Evolutionary conservation across 805 yeast genomes (phyloP).

Genomic region (Barnettozyma wickerhamii): DNA sequence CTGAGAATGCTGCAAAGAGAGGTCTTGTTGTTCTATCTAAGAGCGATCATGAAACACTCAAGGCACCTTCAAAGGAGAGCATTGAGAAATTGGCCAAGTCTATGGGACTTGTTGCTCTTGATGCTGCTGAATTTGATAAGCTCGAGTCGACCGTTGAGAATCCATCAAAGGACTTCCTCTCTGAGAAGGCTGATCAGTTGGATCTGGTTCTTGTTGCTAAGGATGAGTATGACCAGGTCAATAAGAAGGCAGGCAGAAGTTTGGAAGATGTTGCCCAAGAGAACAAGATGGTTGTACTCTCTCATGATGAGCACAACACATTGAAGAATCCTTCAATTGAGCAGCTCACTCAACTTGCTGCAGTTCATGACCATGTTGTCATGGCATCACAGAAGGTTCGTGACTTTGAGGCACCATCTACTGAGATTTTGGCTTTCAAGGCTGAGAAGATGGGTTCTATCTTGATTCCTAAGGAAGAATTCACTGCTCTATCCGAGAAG

Average conservation of each 20-base stretch:
- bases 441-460: conserved; percentile 21
- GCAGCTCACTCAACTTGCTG: conserved; percentile 9
- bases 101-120: conserved; percentile 2
- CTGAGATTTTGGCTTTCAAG: conserved; percentile 21
- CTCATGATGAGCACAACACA: conserved; percentile 10
- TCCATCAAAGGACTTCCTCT: conserved; percentile 13
- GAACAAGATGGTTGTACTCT: conserved; percentile 18
- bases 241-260: conserved; percentile 19
- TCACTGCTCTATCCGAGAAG: not conserved
- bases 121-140: conserved; percentile 1
- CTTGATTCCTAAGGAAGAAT: not conserved
- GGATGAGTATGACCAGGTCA: conserved; percentile 10
- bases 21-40: conserved; percentile 13
- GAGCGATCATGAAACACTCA: not conserved
- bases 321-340: conserved; percentile 14
- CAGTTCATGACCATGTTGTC: conserved; percentile 2
- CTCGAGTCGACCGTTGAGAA: conserved; percentile 4
- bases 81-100: conserved; percentile 1
- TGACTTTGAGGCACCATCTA: conserved; percentile 11
- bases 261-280: conserved; percentile 24
- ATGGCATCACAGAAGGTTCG: conserved; percentile 9
- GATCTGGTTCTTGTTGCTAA: conserved; percentile 15
- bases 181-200: conserved; percentile 10
- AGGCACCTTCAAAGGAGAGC: conserved; percentile 3
- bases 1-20: conserved; percentile 13